These are phyloP conservation scores for Epichloe sylvatica DNA, from an alignment of 2,329 filamentous ascomycete genomes.

Conservation along the genomic window DNA sequence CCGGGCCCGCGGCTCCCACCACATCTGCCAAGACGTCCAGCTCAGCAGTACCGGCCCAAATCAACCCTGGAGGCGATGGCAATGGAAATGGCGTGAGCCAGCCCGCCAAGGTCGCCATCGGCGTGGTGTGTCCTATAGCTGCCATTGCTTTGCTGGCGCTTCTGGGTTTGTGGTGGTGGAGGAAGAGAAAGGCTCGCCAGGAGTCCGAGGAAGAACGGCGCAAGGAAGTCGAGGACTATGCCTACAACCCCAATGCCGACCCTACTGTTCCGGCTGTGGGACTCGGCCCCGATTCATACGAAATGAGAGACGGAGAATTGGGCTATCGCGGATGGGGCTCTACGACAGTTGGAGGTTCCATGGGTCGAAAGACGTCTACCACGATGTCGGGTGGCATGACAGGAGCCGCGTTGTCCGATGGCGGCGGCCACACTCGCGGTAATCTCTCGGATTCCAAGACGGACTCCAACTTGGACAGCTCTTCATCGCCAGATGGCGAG, in stretches of 20 bases:
- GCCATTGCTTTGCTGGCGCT: conserved; percentile 71
- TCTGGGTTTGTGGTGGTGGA: conserved; percentile 70
- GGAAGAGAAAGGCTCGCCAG: conserved; percentile 74
- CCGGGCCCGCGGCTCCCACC: conserved; percentile 5
- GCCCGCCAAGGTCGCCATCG: conserved; percentile 70
- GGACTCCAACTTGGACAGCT: conserved; percentile 43
- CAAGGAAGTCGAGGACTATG: conserved; percentile 95
- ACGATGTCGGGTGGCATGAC: conserved; percentile 65
- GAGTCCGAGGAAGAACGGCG: conserved; percentile 74
- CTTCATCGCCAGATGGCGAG: conserved; percentile 57
- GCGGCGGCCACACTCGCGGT: conserved; percentile 52
- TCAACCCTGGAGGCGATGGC: conserved; percentile 14
- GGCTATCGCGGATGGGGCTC: conserved; percentile 95
- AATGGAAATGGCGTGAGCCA: conserved; percentile 37
- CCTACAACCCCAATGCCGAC: conserved; percentile 94
- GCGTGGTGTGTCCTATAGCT: conserved; percentile 84
- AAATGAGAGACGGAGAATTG: conserved; percentile 60
- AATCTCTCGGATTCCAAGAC: conserved; percentile 55
- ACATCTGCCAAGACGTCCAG: conserved; percentile 6
- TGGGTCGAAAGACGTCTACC: conserved; percentile 73
- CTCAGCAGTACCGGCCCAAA: conserved; percentile 16
- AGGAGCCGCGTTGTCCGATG: conserved; percentile 58
- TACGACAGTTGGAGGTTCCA: conserved; percentile 52
- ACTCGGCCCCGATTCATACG: conserved; percentile 38
- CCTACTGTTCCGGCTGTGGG: conserved; percentile 52